Evolutionary conservation across 352 stramenopile species (phyloP).

Genomic region (Plasmopara viticola): DNA sequence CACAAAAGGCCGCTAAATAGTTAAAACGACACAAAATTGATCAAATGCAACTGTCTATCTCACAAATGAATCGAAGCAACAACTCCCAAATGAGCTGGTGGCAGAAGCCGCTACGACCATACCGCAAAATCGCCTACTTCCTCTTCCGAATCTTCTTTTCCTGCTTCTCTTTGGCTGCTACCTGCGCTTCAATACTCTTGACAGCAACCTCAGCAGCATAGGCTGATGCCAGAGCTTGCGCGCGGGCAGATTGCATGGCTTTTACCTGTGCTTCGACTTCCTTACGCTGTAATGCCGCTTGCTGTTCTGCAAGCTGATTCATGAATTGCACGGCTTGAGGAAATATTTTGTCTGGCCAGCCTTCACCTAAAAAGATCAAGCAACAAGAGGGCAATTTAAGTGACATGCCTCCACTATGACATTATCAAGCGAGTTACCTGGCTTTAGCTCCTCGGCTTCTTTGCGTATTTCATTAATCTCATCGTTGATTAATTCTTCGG

Average conservation of each 20-base stretch:
- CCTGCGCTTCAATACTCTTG: constrained; percentile 37
- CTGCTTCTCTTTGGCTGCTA: constrained; percentile 26
- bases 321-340: constrained; percentile 85
- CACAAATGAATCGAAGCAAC: constrained; percentile 22
- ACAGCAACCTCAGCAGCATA: constrained; percentile 27
- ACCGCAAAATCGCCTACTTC: constrained; percentile 32
- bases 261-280: constrained; percentile 64
- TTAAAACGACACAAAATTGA: constrained; percentile 23
- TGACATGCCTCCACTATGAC: background rate
- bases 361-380: constrained; percentile 43
- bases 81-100: constrained; percentile 5
- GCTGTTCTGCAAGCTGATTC: constrained; percentile 83
- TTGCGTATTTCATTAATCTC: constrained; percentile 82
- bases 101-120: constrained; percentile 10
- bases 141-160: constrained; percentile 54
- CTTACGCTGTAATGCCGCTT: constrained; percentile 77
- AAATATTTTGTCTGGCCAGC: constrained; percentile 85
- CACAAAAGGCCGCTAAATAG: constrained; percentile 8
- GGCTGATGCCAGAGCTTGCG: constrained; percentile 45
- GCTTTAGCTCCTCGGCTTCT: constrained; percentile 78
- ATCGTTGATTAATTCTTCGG: constrained; percentile 82
- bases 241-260: constrained; percentile 45
- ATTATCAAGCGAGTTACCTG: constrained; percentile 29
- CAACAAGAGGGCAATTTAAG: background rate
- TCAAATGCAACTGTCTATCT: constrained; percentile 35